These are phyloP conservation scores for Senecio squalidus DNA, from an alignment of 140 eudicot genomes.

Conservation along the genomic window DNA sequence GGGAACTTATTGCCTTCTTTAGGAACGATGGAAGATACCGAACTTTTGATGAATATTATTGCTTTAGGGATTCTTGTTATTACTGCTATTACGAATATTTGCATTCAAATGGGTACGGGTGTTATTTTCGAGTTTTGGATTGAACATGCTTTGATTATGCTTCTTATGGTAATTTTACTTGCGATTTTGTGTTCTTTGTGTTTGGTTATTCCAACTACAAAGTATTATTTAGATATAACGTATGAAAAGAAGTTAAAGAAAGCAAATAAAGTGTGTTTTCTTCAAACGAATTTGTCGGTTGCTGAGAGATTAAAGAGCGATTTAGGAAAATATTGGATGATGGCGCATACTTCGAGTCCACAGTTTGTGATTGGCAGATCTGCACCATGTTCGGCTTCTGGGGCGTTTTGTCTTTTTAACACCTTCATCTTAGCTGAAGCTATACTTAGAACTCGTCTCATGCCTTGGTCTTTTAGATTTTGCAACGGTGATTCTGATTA, in stretches of 20 bases:
- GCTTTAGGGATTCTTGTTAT: slow-evolving; percentile 70
- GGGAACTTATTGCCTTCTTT: slow-evolving; percentile 64
- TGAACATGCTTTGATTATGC: slow-evolving; percentile 28
- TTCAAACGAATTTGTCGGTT: slow-evolving; percentile 5
- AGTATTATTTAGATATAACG: slow-evolving; percentile 37
- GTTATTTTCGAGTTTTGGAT: slow-evolving; percentile 54
- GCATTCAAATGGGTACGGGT: slow-evolving; percentile 67
- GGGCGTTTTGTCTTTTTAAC: slow-evolving; percentile 40
- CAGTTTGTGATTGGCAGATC: slow-evolving; percentile 63
- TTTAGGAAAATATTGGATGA: slow-evolving; percentile 53
- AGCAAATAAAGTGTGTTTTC: slow-evolving; percentile 36
- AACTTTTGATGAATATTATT: slow-evolving; percentile 51
- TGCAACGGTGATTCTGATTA: slow-evolving; percentile 48
- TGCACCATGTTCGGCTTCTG: slow-evolving; percentile 52
- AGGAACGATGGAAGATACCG: slow-evolving; percentile 59
- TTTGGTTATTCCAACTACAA: slow-evolving; percentile 43
- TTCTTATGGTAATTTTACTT: slow-evolving; percentile 48
- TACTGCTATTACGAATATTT: slow-evolving; percentile 50
- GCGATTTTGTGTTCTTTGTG: slow-evolving; percentile 42
- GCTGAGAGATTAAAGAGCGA: slow-evolving; percentile 30
- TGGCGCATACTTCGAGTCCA: slow-evolving; percentile 58
- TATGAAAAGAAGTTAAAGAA: slow-evolving; percentile 35
- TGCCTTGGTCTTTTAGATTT: slow-evolving; percentile 44
- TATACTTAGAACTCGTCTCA: slow-evolving; percentile 29
- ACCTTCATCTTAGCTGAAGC: slow-evolving; percentile 29